phyloP scores from a whole-genome alignment of 1,139 yeast species.

The Candida freyschussii region DNA sequence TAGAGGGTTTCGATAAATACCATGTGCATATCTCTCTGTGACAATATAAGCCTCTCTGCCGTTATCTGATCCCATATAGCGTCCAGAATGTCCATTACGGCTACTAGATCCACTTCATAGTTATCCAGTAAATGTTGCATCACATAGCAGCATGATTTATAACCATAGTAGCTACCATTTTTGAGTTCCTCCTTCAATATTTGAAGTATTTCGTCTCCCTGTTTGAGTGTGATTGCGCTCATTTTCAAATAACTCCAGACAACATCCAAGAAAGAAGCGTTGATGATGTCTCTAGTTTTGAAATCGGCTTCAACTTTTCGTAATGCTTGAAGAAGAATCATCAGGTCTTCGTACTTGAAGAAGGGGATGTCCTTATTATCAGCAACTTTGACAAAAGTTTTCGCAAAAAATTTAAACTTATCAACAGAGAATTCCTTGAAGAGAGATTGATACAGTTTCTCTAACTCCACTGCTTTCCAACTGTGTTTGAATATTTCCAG shows the following conservation, averaged over 20 bases:
- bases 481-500: conserved; percentile 21
- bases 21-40: conserved; percentile 61
- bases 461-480: conserved; percentile 23
- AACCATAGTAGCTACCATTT: conserved; percentile 10
- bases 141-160: conserved; percentile 18
- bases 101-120: conserved; percentile 16
- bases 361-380: conserved; percentile 15
- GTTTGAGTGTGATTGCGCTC: conserved; percentile 9
- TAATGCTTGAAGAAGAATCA: conserved; percentile 2
- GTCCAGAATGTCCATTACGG: conserved; percentile 30
- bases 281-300: conserved; percentile 18
- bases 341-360: conserved; percentile 10
- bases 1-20: conserved; percentile 46
- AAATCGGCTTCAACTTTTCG: conserved; percentile 6
- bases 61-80: conserved; percentile 55
- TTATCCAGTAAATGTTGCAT: conserved; percentile 25
- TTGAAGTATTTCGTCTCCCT: conserved; percentile 4
- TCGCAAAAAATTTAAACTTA: conserved; percentile 29
- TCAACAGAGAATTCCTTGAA: conserved; percentile 19
- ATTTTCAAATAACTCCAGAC: conserved; percentile 11
- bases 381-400: conserved; percentile 20
- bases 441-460: conserved; percentile 18
- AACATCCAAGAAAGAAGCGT: conserved; percentile 12
- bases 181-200: conserved; percentile 8
- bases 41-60: conserved; percentile 59